A percentile compares a stretch with the other conserved stretches of the same genome.
Evolutionary conservation across 129 eudicot species (phyloP).

Genomic region (Flaveria linearis): DNA sequence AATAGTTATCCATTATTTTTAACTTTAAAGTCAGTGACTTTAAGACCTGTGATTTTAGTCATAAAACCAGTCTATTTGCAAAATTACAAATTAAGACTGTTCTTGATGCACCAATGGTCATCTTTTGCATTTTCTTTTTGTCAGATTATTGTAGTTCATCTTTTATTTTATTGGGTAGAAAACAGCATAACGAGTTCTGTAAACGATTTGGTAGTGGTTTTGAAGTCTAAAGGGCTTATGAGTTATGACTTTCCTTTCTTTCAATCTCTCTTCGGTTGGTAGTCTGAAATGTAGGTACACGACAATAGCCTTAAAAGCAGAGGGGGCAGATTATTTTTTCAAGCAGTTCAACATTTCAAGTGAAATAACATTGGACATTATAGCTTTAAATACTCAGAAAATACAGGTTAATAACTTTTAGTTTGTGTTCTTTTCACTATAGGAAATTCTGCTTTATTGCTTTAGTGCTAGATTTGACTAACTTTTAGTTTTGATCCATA

Average conservation of each 20-base stretch:
- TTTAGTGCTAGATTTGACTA: neutral
- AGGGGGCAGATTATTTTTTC: no score
- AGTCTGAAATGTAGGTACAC: slow-evolving; percentile 58
- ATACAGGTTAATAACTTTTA: slow-evolving; percentile 42
- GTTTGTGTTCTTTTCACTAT: neutral
- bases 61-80: no score
- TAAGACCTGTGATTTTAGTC: no score
- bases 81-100: no score
- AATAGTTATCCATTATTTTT: no score
- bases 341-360: slow-evolving; percentile 39
- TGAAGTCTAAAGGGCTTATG: neutral
- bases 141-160: neutral
- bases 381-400: slow-evolving; percentile 44
- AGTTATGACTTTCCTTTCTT: slow-evolving; percentile 2
- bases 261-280: slow-evolving; percentile 29
- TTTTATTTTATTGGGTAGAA: slow-evolving; percentile 1
- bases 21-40: no score
- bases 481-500: neutral
- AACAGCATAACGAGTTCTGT: neutral
- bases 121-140: slow-evolving; percentile 15
- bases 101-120: no score
- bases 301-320: no score
- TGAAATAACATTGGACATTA: slow-evolving; percentile 49
- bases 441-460: neutral
- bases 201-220: neutral